A percentile compares a stretch with the other conserved stretches of the same genome.
These are phyloP conservation scores for Botryotinia convoluta DNA, from an alignment of 2,329 filamentous ascomycete species.

Conservation along the genomic window DNA sequence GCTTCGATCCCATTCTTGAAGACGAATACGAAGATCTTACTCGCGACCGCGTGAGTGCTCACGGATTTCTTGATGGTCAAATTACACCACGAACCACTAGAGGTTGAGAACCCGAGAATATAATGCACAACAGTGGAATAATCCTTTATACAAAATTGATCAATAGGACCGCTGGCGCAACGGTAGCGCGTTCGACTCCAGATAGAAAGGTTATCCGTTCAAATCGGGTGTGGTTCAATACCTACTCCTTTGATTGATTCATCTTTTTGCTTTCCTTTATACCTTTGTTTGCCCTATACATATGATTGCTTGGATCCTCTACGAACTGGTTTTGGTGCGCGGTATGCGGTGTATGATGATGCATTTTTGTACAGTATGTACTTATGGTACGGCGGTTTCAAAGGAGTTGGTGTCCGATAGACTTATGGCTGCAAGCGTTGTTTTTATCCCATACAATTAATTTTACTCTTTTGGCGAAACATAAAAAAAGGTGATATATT, in stretches of 20 bases:
- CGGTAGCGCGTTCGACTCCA: constrained; percentile 35
- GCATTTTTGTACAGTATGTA: background rate
- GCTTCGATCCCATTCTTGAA: constrained; percentile 27
- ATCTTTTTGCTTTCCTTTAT: background rate
- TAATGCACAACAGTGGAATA: background rate
- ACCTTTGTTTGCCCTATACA: background rate
- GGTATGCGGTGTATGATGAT: background rate
- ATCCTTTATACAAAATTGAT: background rate
- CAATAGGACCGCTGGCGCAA: constrained; percentile 23
- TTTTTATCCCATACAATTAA: background rate
- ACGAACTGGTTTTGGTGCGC: too few species aligned
- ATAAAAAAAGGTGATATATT: background rate
- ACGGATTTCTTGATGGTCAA: background rate
- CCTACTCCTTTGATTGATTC: constrained; percentile 14
- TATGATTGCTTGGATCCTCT: background rate
- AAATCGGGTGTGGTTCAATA: constrained; percentile 35
- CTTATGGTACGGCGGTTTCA: background rate
- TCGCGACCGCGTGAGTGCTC: background rate
- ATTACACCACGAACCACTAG: constrained; percentile 13
- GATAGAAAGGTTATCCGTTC: constrained; percentile 38
- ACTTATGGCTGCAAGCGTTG: background rate
- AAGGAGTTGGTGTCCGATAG: background rate
- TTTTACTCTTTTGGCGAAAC: background rate
- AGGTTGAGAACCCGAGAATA: background rate
- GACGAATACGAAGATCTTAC: constrained; percentile 22